Percentiles rank a stretch among this genome's conserved stretches.
Conservation (phyloP, 2,329 filamentous ascomycete genomes). For the Capronia epimyces region DNA sequence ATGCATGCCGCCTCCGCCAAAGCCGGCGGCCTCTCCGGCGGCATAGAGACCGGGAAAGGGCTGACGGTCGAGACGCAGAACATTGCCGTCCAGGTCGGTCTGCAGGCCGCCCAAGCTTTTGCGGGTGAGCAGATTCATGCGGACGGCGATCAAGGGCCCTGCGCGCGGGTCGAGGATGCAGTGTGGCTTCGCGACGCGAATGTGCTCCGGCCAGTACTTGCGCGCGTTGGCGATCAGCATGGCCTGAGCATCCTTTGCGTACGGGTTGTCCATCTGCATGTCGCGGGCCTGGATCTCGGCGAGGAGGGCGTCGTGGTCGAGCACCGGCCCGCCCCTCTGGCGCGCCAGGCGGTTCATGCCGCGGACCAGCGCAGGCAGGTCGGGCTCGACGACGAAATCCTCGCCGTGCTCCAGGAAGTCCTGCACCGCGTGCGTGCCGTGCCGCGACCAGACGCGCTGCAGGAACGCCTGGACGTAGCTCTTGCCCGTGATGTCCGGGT, state of each 20-base stretch:
- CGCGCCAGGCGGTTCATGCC: conserved; percentile 56
- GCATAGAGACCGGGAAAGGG: conserved; percentile 34
- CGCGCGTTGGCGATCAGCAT: conserved; percentile 58
- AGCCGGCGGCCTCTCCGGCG: conserved; percentile 18
- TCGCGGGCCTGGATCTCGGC: conserved; percentile 51
- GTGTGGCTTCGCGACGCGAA: conserved; percentile 52
- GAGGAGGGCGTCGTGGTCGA: conserved; percentile 44
- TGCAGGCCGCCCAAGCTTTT: conserved; percentile 52
- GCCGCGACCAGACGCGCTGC: conserved; percentile 48
- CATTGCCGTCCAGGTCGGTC: conserved; percentile 36
- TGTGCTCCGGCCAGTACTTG: conserved; percentile 52
- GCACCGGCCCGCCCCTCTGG: conserved; percentile 42
- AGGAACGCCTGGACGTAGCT: conserved; percentile 49
- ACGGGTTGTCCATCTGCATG: conserved; percentile 52
- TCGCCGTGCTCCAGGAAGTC: conserved; percentile 55
- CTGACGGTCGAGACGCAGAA: conserved; percentile 36
- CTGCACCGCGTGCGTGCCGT: conserved; percentile 52
- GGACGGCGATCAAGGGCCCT: conserved; percentile 56
- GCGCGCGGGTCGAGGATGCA: conserved; percentile 50
- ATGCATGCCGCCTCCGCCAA: conserved; percentile 56
- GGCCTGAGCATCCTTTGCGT: conserved; percentile 56
- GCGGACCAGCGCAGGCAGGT: conserved; percentile 50
- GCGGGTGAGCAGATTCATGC: conserved; percentile 56
- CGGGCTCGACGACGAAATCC: conserved; percentile 57
- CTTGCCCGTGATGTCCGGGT: conserved; percentile 56